Conservation (phyloP, 2,329 filamentous ascomycete species). For the Cadophora luteo-olivacea region DNA sequence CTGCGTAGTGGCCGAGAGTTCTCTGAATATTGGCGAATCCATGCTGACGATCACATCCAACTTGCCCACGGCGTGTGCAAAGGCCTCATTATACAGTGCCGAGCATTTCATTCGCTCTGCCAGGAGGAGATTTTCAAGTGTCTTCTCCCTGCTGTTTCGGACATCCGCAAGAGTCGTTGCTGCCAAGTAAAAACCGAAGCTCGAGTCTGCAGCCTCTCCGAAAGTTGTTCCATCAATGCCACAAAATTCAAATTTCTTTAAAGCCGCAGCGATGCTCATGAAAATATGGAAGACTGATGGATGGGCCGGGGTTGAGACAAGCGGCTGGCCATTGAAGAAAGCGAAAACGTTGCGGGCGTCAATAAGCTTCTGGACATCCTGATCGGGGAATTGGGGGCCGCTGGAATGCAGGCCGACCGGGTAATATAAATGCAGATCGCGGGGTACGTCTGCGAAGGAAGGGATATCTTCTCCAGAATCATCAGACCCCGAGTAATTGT, state of each 20-base stretch:
- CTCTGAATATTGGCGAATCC: slow-evolving; percentile 70
- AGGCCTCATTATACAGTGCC: slow-evolving; percentile 87
- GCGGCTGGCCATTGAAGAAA: slow-evolving; percentile 66
- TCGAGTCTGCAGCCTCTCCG: slow-evolving; percentile 65
- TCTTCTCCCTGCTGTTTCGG: slow-evolving; percentile 83
- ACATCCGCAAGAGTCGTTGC: slow-evolving; percentile 82
- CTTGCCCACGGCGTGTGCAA: slow-evolving; percentile 89
- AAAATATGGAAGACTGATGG: slow-evolving; percentile 62
- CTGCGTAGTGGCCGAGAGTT: slow-evolving; percentile 74
- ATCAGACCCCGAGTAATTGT: slow-evolving; percentile 34
- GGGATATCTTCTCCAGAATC: slow-evolving; percentile 33
- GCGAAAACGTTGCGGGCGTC: slow-evolving; percentile 70
- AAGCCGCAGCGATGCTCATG: slow-evolving; percentile 57
- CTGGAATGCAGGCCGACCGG: slow-evolving; percentile 45
- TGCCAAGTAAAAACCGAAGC: slow-evolving; percentile 78
- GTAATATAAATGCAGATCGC: slow-evolving; percentile 60
- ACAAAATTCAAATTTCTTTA: slow-evolving; percentile 64
- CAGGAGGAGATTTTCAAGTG: slow-evolving; percentile 85
- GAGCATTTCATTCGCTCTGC: slow-evolving; percentile 86
- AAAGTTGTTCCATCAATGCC: slow-evolving; percentile 63
- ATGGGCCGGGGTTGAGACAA: slow-evolving; percentile 62
- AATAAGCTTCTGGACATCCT: slow-evolving; percentile 61
- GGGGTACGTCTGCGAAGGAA: slow-evolving; percentile 43
- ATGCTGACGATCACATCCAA: slow-evolving; percentile 74
- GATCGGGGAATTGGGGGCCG: slow-evolving; percentile 45